phyloP scores from a whole-genome alignment of 2,329 filamentous ascomycete genomes.

The Parafenestella ontariensis region DNA sequence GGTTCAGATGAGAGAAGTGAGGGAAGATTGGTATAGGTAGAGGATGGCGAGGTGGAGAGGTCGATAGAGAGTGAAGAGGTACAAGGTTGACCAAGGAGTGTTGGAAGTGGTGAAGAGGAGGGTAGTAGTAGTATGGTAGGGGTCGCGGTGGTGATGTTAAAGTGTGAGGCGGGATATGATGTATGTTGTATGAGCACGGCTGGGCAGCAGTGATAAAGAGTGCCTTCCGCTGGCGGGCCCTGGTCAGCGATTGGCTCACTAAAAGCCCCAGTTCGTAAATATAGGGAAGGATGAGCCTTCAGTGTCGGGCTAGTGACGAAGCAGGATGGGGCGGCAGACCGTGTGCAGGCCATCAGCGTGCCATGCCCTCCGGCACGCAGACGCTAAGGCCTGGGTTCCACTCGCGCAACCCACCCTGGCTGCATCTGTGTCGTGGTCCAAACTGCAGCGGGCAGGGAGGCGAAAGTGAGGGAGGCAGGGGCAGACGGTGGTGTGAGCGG shows the following conservation, averaged over 20 bases:
- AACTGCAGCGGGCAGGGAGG: conserved; percentile 28
- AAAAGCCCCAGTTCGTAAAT: conserved; percentile 44
- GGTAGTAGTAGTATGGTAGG: conserved; percentile 14
- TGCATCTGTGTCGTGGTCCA: conserved; percentile 10
- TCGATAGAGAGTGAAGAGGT: conserved; percentile 19
- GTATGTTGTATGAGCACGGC: conserved; percentile 46
- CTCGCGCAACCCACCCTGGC: conserved; percentile 28
- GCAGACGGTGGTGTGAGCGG: conserved; percentile 24
- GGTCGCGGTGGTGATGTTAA: conserved; percentile 14
- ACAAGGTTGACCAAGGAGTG: conserved; percentile 31
- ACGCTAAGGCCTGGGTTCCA: conserved; percentile 31
- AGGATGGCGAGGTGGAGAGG: conserved; percentile 14
- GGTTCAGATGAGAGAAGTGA: conserved; percentile 9
- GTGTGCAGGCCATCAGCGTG: conserved; percentile 37
- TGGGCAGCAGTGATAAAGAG: conserved; percentile 46
- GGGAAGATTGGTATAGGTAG: conserved; percentile 8
- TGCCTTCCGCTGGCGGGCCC: conserved; percentile 19
- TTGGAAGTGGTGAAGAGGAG: conserved; percentile 24
- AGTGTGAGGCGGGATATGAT: conserved; percentile 47
- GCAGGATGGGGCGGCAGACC: conserved; percentile 43
- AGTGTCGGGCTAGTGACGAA: conserved; percentile 46
- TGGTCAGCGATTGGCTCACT: conserved; percentile 36
- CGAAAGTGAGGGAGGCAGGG: conserved; percentile 31
- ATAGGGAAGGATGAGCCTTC: conserved; percentile 47
- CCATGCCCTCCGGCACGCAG: conserved; percentile 34